Conservation (phyloP, 75 land plant genomes). For the Picea glauca region DNA sequence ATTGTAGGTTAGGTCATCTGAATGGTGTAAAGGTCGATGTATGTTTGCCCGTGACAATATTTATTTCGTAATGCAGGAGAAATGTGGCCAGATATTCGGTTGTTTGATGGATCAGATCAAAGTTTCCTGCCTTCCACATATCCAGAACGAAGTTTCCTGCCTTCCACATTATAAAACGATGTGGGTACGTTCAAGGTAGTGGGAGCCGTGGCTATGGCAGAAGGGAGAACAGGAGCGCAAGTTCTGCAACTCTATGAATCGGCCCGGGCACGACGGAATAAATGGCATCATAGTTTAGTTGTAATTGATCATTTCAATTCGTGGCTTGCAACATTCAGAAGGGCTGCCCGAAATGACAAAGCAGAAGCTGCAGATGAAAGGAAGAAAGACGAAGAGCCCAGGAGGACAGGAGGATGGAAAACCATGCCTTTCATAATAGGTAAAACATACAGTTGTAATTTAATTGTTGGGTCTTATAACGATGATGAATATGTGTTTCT, state of each 20-base stretch:
- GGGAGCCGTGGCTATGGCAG: neutral
- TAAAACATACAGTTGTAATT: neutral
- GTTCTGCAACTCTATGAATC: neutral
- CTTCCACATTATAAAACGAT: neutral
- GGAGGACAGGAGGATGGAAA: constrained; percentile 39
- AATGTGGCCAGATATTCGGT: no score
- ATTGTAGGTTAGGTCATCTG: no score
- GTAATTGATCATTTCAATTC: neutral
- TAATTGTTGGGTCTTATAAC: constrained; percentile 13
- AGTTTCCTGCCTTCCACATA: no score
- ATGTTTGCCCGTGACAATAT: no score
- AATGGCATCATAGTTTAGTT: neutral
- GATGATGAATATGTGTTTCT: no score
- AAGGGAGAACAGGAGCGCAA: neutral
- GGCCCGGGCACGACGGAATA: neutral
- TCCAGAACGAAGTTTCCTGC: no score
- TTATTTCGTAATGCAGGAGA: no score
- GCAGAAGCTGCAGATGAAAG: neutral
- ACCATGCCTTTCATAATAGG: constrained; percentile 58
- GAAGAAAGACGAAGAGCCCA: neutral
- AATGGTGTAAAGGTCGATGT: no score
- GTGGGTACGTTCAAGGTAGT: neutral
- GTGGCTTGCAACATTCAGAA: neutral
- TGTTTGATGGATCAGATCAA: no score
- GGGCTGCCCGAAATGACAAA: neutral